Percentiles rank a stretch among this genome's conserved stretches.
These are phyloP conservation scores for Pyrenochaeta sp. DNA, from an alignment of 2,329 filamentous ascomycete genomes.

Conservation along the genomic window DNA sequence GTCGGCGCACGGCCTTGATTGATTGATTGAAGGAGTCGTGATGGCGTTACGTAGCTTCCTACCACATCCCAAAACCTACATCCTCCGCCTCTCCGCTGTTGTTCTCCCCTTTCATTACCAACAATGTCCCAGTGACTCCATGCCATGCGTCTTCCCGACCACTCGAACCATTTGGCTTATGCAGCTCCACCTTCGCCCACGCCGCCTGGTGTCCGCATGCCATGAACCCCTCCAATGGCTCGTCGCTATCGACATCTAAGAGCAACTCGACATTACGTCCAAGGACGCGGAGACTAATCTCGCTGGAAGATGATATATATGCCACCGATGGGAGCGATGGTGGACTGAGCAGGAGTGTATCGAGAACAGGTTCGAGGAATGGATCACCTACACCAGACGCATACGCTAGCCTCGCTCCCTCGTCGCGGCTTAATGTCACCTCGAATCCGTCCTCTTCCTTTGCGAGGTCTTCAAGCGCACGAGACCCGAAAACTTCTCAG, in stretches of 20 bases:
- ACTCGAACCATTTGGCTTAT: conserved; percentile 42
- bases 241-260: conserved; percentile 48
- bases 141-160: conserved; percentile 44
- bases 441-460: conserved; percentile 39
- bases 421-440: conserved; percentile 41
- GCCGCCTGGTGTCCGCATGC: conserved; percentile 45
- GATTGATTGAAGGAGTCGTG: conserved; percentile 23
- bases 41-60: conserved; percentile 30
- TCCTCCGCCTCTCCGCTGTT: conserved; percentile 15
- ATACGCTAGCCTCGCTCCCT: conserved; percentile 34
- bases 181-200: conserved; percentile 46
- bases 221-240: conserved; percentile 53
- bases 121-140: conserved; percentile 41
- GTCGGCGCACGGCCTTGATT: conserved; percentile 26
- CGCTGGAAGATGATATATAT: conserved; percentile 57
- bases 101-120: conserved; percentile 8
- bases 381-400: conserved; percentile 53
- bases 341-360: conserved; percentile 51
- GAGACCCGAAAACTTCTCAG: conserved; percentile 29
- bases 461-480: conserved; percentile 30
- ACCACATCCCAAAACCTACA: conserved; percentile 15
- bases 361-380: conserved; percentile 38
- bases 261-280: conserved; percentile 58
- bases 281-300: conserved; percentile 57
- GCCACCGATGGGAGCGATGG: conserved; percentile 42